phyloP scores from a whole-genome alignment of 225 moss, liverwort and hornwort genomes.

The Polytrichum commune region DNA sequence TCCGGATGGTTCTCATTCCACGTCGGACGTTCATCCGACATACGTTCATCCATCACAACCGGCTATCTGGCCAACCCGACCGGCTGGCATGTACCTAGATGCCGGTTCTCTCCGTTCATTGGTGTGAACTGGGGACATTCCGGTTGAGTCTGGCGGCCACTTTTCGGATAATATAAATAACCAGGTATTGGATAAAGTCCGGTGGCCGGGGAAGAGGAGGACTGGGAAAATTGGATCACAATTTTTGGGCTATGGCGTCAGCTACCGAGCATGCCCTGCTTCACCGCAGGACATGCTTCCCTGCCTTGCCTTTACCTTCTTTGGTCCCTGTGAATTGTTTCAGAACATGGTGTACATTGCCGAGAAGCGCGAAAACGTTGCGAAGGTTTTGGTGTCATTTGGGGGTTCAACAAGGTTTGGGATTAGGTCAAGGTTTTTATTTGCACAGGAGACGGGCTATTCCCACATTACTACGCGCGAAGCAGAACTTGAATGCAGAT shows the following conservation, averaged over 20 bases:
- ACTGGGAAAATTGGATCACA: no score
- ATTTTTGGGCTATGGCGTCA: constrained; percentile 11
- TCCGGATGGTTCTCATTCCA: no score
- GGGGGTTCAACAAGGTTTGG: constrained; percentile 4
- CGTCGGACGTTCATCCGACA: no score
- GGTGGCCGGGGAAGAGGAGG: no score
- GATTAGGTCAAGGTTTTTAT: constrained; percentile 24
- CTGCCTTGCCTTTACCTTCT: constrained; percentile 23
- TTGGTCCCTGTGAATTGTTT: constrained; percentile 12
- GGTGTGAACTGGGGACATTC: no score
- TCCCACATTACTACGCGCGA: constrained; percentile 17
- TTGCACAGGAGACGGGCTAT: constrained; percentile 15
- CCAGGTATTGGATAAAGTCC: no score
- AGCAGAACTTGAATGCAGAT: constrained; percentile 24
- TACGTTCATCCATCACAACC: no score
- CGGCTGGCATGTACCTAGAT: no score
- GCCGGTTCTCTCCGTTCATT: no score
- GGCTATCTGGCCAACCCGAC: no score
- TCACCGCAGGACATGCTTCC: constrained; percentile 20
- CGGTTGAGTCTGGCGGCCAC: no score
- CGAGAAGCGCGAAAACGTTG: constrained; percentile 2
- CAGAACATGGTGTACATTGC: constrained; percentile 13
- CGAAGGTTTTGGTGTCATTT: constrained; percentile 5
- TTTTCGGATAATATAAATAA: no score
- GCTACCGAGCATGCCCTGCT: constrained; percentile 25